phyloP scores from a whole-genome alignment of 352 stramenopile genomes.

The Thraustochytrium striatum region DNA sequence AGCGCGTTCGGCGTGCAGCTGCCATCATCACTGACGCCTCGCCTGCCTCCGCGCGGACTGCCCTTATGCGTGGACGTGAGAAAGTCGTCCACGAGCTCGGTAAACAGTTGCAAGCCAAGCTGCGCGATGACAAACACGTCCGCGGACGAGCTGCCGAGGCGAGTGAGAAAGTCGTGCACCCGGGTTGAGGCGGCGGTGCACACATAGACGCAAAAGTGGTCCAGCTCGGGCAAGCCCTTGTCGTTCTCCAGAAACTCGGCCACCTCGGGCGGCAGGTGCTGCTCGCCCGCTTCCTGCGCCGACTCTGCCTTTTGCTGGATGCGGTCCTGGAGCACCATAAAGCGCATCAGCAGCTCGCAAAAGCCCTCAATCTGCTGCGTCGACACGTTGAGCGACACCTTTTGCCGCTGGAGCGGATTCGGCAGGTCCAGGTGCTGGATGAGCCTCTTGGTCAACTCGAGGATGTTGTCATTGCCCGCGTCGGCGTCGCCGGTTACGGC shows the following conservation, averaged over 20 bases:
- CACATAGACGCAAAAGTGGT: neutral
- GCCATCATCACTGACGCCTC: neutral
- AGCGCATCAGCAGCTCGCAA: neutral
- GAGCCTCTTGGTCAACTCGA: too few relatives aligned
- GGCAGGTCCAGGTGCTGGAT: constrained; percentile 1
- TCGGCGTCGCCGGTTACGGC: too few relatives aligned
- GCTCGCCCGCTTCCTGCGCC: too few relatives aligned
- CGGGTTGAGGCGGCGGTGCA: too few relatives aligned
- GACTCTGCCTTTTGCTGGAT: too few relatives aligned
- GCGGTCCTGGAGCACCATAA: neutral
- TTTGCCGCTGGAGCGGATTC: neutral
- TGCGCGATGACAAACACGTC: neutral
- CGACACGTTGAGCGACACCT: neutral
- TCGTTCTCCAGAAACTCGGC: neutral
- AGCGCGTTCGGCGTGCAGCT: too few relatives aligned
- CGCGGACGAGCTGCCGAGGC: neutral
- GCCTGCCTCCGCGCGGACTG: neutral
- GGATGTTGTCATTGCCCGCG: too few relatives aligned
- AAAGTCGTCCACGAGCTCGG: neutral
- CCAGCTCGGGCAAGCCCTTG: neutral
- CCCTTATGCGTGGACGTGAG: neutral
- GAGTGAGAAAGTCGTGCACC: neutral
- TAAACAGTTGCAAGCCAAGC: neutral
- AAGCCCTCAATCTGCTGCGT: neutral
- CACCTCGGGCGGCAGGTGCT: neutral